phyloP scores from a whole-genome alignment of 1,284 basidiomycete species.

The Jaminaea rosea region DNA sequence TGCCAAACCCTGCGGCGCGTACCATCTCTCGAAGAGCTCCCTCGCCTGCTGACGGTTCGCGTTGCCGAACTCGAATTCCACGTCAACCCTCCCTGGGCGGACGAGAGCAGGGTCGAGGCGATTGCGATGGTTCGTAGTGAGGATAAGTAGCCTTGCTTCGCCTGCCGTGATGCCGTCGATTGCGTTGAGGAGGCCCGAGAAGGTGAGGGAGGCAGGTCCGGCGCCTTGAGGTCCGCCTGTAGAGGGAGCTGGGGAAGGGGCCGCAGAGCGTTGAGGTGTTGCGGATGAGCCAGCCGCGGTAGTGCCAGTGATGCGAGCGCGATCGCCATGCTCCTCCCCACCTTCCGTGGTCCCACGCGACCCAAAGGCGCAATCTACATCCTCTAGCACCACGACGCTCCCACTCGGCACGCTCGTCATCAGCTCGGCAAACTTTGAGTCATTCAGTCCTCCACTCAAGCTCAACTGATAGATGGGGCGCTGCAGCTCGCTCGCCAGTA shows the following conservation, averaged over 20 bases:
- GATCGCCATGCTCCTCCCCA: background rate
- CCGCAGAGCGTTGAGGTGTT: too few relatives aligned
- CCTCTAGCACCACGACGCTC: slow-evolving; percentile 70
- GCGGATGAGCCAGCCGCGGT: too few relatives aligned
- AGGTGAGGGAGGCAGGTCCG: slow-evolving; percentile 2
- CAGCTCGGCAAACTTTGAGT: slow-evolving; percentile 56
- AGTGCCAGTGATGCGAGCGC: background rate
- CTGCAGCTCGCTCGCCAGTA: slow-evolving; percentile 64
- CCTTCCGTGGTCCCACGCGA: background rate
- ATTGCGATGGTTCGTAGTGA: slow-evolving; percentile 11
- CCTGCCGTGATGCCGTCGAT: slow-evolving; percentile 10
- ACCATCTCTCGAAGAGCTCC: slow-evolving; percentile 10
- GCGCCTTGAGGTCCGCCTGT: background rate
- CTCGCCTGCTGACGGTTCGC: slow-evolving; percentile 4
- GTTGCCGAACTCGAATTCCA: slow-evolving; percentile 5
- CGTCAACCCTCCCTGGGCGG: slow-evolving; percentile 11
- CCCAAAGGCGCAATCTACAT: slow-evolving; percentile 44
- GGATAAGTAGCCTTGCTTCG: slow-evolving; percentile 6
- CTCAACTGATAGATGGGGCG: slow-evolving; percentile 67
- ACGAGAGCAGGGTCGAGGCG: slow-evolving; percentile 9
- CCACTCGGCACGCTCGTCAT: slow-evolving; percentile 60
- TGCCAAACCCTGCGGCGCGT: background rate
- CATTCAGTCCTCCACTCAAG: slow-evolving; percentile 63
- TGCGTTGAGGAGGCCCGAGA: slow-evolving; percentile 8
- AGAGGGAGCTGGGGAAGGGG: background rate